These are phyloP conservation scores for Trichoderma oligosporum DNA, from an alignment of 2,329 filamentous ascomycete species.

Conservation along the genomic window DNA sequence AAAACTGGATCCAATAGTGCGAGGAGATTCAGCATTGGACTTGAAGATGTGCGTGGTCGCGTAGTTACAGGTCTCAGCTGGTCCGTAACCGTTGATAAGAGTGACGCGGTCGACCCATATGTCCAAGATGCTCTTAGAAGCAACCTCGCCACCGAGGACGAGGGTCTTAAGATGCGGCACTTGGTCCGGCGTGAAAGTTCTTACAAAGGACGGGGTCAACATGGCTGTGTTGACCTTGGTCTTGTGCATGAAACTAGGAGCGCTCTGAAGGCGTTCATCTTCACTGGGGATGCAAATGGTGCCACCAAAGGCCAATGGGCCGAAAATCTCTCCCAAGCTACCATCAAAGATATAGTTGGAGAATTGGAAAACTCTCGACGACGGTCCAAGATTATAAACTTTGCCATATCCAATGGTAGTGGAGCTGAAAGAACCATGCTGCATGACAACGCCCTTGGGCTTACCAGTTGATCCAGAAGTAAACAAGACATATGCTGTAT, in stretches of 20 bases:
- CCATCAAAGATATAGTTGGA: conserved; percentile 17
- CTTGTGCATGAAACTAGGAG: conserved; percentile 6
- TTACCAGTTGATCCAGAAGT: conserved; percentile 15
- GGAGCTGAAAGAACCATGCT: conserved; percentile 11
- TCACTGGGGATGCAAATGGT: conserved; percentile 16
- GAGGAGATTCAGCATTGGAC: neutral
- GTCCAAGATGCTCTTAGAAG: neutral
- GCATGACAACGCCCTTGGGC: conserved; percentile 18
- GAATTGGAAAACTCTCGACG: conserved; percentile 10
- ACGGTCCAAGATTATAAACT: neutral
- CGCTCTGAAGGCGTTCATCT: conserved; percentile 1
- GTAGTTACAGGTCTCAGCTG: conserved; percentile 38
- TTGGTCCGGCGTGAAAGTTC: conserved; percentile 8
- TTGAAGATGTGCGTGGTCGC: conserved; percentile 2
- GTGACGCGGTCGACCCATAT: conserved; percentile 27
- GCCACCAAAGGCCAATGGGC: conserved; percentile 9
- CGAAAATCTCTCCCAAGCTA: conserved; percentile 17
- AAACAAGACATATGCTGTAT: conserved; percentile 16
- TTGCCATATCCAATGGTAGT: conserved; percentile 6
- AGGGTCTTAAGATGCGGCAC: conserved; percentile 17
- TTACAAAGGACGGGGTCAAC: conserved; percentile 14
- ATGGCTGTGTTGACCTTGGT: conserved; percentile 11
- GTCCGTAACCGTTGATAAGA: conserved; percentile 41
- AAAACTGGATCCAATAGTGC: conserved; percentile 12
- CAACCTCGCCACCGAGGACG: conserved; percentile 16